Percentiles rank a stretch among this genome's conserved stretches.
phyloP scores from a whole-genome alignment of 1,139 yeast species.

The Eremothecium cymbalariae region DNA sequence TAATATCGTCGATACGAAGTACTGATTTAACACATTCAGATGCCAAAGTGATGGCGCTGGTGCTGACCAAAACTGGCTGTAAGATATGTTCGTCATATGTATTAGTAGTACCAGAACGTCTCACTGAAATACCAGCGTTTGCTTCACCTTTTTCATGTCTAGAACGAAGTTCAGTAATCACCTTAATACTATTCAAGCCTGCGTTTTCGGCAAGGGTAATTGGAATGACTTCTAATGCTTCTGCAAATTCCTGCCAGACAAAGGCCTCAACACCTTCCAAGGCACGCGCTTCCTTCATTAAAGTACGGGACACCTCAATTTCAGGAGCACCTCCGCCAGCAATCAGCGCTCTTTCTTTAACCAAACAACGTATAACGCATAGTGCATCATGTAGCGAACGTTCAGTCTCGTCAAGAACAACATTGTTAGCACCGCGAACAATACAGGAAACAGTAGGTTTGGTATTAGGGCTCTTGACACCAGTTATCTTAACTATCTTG shows the following conservation, averaged over 20 bases:
- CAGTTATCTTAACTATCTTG: constrained; percentile 84
- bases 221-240: constrained; percentile 92
- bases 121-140: constrained; percentile 92
- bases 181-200: constrained; percentile 88
- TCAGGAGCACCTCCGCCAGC: constrained; percentile 99
- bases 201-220: constrained; percentile 97
- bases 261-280: constrained; percentile 88
- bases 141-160: constrained; percentile 86
- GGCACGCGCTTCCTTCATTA: constrained; percentile 68
- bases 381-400: constrained; percentile 95
- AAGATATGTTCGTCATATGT: constrained; percentile 89
- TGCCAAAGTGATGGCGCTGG: constrained; percentile 88
- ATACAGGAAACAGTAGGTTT: constrained; percentile 82
- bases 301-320: constrained; percentile 78
- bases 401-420: constrained; percentile 91
- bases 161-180: constrained; percentile 88
- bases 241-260: constrained; percentile 92
- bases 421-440: constrained; percentile 88
- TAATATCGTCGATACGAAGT: constrained; percentile 91
- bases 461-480: constrained; percentile 47
- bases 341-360: constrained; percentile 85
- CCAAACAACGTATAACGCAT: constrained; percentile 92
- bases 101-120: constrained; percentile 89
- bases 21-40: constrained; percentile 95
- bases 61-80: constrained; percentile 92